Base-by-base conservation (phyloP, 306 rosid genomes). In the Cicer judaicum region DNA sequence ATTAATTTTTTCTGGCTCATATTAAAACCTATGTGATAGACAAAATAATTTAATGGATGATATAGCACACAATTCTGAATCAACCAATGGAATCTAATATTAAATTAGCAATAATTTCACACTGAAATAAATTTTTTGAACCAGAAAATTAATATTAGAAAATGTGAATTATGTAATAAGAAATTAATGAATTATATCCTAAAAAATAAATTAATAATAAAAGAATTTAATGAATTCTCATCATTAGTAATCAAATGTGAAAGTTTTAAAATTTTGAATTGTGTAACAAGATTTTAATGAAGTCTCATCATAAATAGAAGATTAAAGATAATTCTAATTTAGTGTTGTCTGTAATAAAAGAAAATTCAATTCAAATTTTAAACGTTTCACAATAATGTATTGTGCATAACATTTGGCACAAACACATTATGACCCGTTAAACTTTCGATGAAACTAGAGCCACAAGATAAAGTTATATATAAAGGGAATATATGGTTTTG, bases 211-310 rank as follows among this genome's bases (percentile, higher is more conserved):
- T 38, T 38, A 52, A 8, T 12, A 54, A 6, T 19, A 24, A 19
- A 19, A 19, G 21, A 19, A 19, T 19, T 19, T 19, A 19, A 19
- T 19, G 21, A 19, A 19, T 19, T 19, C 21, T 19, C 21, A 19
- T 19, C 21, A 19, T 19, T 19, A 19, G 21, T 19, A 19, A 19
- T 19, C 21, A 19, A 70, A 59, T 59, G 43, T 29, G 59, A 47
- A 21, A 16, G 47, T 21, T 53, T 70, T 54, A 36, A 36, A 61
- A 61, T 61, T 52, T 52, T 38, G 14, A 42, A 56, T n/a, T 55
- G 49, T 57, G 21, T 1, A 44, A 43, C 18, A 43, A 55, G 67
- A 21, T 42, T 12, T 43, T 43, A 43, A 44, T 5, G 8, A 24
- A 43, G 44, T 57, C 36, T n/a, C 46, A 43, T n/a, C 15, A 72